These are phyloP conservation scores for Pythium brachiatum DNA, from an alignment of 352 stramenopile species.

Conservation along the genomic window DNA sequence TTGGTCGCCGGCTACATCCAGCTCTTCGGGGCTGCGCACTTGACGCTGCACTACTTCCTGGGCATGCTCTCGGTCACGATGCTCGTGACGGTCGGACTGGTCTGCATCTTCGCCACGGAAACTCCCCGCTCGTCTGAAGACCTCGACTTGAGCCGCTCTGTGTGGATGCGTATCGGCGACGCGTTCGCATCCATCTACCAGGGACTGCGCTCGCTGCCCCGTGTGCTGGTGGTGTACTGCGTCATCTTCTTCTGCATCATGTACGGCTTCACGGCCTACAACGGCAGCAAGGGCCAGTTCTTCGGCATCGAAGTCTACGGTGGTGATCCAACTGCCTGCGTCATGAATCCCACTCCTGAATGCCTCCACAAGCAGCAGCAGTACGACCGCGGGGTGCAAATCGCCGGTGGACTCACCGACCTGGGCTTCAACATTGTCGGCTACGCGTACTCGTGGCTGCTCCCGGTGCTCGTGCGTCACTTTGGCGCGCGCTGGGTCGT, in stretches of 20 bases:
- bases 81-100: constrained; percentile 43
- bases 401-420: constrained; percentile 44
- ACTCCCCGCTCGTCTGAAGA: constrained; percentile 28
- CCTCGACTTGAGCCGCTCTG: constrained; percentile 9
- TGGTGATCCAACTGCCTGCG: constrained; percentile 25
- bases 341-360: neutral
- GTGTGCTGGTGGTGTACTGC: constrained; percentile 36
- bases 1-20: constrained; percentile 73
- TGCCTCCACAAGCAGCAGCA: constrained; percentile 25
- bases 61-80: constrained; percentile 71
- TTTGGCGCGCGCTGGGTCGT: constrained; percentile 41
- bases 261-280: constrained; percentile 66
- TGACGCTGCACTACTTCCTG: constrained; percentile 66
- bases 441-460: constrained; percentile 39
- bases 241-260: constrained; percentile 46
- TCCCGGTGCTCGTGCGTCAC: constrained; percentile 41
- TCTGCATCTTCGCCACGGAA: constrained; percentile 62
- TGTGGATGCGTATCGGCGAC: constrained; percentile 14
- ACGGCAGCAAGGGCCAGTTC: constrained; percentile 66
- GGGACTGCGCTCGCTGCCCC: constrained; percentile 38
- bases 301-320: constrained; percentile 44
- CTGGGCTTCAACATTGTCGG: constrained; percentile 39
- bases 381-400: constrained; percentile 49
- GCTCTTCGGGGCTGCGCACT: constrained; percentile 59
- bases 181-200: constrained; percentile 37